Base-by-base conservation (phyloP, 306 rosid genomes). In the Medicago lupulina region DNA sequence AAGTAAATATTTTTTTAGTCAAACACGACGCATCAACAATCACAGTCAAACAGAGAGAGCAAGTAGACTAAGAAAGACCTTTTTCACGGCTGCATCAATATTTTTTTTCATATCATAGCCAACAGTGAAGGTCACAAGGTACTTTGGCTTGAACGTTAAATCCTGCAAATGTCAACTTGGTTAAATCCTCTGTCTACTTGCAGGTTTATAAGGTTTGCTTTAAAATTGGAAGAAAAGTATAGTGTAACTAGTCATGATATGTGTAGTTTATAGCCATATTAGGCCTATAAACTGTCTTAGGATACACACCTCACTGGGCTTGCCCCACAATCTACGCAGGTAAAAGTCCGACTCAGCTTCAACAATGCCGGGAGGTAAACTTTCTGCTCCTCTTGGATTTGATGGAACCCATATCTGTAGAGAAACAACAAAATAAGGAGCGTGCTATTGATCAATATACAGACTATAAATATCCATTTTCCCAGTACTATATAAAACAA, bases 71-170 rank as follows among this genome's bases (percentile, higher is more conserved):
- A 65, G 66, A 70, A 18, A 60, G 38, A 90, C 99, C 97, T 96
- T 96, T 83, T 92, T 96, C 81, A 96, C 97, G 18, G 97, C 93
- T 67, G 90, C 86, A 57, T 92, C 92, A 71, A 92, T 92, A 79
- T 96, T 96, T 12, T 68, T 65, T 83, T 81, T 92, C 88, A 87
- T 97, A 59, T 83, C 81, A 73, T 75, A 82, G 60, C 99, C 98
- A 73, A 96, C 99, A 62, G 99, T 96, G 87, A 96, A 96, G 83
- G 98, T 89, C 67, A 96, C 98, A 77, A 96, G 99, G 85, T 90
- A 96, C 78, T 86, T 91, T 17, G 96, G 99, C 70, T 77, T 89
- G 72, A 55, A 79, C n/a, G 86, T 84, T 66, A 96, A 86, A 83
- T 96, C 99, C 99, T 96, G 97, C 83, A 83, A 82, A 50, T 53